These are phyloP conservation scores for Acer yangbiense DNA, from an alignment of 345 rosid genomes.

Conservation along the genomic window DNA sequence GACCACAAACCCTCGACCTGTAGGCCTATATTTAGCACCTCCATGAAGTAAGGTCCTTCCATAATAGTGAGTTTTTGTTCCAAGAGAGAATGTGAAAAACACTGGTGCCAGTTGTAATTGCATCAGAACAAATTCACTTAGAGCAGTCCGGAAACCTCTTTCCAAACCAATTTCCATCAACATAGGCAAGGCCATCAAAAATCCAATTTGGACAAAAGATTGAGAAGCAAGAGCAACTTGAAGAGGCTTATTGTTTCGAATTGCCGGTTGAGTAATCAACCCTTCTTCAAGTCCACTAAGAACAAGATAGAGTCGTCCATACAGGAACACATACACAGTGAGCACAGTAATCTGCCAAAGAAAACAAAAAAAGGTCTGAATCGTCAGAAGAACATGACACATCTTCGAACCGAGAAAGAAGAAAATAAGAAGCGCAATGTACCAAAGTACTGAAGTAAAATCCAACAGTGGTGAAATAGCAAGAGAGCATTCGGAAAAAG, in stretches of 20 bases:
- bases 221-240: constrained; percentile 99
- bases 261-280: constrained; percentile 63
- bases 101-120: constrained; percentile 96
- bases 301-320: constrained; percentile 98
- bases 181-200: constrained; percentile 98
- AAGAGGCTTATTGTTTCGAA: constrained; percentile 91
- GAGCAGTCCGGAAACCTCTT: constrained; percentile 92
- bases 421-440: constrained; percentile 5
- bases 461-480: constrained; percentile 97
- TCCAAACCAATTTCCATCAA: constrained; percentile 98
- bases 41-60: constrained; percentile 98
- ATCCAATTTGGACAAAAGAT: constrained; percentile 95
- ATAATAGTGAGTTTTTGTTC: constrained; percentile 95
- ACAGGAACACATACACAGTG: constrained; percentile 93
- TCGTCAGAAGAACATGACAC: not conserved
- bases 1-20: constrained; percentile 98
- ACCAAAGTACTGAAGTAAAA: constrained; percentile 99
- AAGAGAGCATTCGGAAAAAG: constrained; percentile 95
- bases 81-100: constrained; percentile 97
- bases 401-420: constrained; percentile 11
- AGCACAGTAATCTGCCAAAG: constrained; percentile 87
- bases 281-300: constrained; percentile 94
- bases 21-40: constrained; percentile 93
- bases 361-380: constrained; percentile 27
- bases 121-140: constrained; percentile 95